Evolutionary conservation across 2,329 filamentous ascomycete genomes (phyloP).

Genomic region (Acephala macrosclerotiorum): DNA sequence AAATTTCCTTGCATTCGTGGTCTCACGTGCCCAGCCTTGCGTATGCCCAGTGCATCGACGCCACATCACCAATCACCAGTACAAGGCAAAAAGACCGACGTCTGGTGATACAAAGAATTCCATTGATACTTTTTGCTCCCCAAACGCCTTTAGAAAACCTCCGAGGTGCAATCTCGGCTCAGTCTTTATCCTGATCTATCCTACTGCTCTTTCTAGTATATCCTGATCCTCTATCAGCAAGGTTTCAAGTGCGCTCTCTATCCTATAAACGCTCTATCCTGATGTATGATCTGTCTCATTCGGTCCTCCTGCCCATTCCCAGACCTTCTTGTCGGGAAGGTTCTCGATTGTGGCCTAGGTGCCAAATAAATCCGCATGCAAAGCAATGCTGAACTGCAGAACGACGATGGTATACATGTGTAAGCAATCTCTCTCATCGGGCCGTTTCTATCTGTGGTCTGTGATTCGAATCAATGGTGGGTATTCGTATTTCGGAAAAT

Average conservation of each 20-base stretch:
- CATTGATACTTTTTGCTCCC: neutral
- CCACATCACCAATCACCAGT: neutral
- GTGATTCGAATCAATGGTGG: neutral
- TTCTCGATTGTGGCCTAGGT: neutral
- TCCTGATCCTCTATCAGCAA: slow-evolving; percentile 1
- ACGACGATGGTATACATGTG: neutral
- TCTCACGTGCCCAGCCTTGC: too few relatives aligned
- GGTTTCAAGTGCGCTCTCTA: neutral
- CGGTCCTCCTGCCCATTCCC: neutral
- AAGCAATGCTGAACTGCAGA: neutral
- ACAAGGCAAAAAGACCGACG: neutral
- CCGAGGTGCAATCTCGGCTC: neutral
- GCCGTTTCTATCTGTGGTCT: neutral
- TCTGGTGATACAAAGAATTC: slow-evolving; percentile 1
- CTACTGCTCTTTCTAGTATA: neutral
- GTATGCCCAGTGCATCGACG: neutral
- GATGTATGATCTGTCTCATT: neutral
- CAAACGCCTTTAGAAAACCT: neutral
- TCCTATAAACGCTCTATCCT: slow-evolving; percentile 1
- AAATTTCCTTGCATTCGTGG: too few relatives aligned
- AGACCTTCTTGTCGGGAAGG: neutral
- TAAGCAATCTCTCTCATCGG: neutral
- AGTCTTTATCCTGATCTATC: slow-evolving; percentile 10
- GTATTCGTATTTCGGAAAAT: neutral
- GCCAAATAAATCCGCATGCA: neutral